phyloP scores from a whole-genome alignment of 2,329 filamentous ascomycete species.

The Magnaporthiopsis rhizophila region DNA sequence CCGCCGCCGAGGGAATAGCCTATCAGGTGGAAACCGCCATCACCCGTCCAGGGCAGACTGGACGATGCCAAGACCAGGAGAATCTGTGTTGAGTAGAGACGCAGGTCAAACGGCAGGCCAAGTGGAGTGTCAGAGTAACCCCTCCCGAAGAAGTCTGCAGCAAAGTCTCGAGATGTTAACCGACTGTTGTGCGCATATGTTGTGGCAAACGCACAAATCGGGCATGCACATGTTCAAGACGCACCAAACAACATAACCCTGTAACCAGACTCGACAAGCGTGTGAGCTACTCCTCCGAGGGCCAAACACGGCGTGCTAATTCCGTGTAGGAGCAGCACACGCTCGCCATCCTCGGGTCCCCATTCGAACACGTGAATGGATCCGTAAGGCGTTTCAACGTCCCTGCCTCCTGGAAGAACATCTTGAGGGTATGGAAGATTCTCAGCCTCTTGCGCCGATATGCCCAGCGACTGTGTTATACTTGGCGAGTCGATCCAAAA shows the following conservation, averaged over 20 bases:
- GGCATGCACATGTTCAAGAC: constrained; percentile 1
- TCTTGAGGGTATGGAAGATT: constrained; percentile 59
- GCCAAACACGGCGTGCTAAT: constrained; percentile 72
- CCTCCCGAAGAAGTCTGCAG: constrained; percentile 63
- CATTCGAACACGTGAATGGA: constrained; percentile 70
- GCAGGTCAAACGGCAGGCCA: constrained; percentile 50
- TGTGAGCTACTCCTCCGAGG: constrained; percentile 56
- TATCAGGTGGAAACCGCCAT: constrained; percentile 57
- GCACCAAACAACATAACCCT: constrained; percentile 71
- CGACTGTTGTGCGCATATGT: background rate
- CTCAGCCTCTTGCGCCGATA: constrained; percentile 28
- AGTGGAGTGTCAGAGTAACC: constrained; percentile 67
- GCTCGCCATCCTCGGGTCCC: constrained; percentile 63
- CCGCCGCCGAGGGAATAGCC: constrained; percentile 79
- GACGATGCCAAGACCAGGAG: constrained; percentile 59
- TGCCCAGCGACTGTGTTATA: constrained; percentile 28
- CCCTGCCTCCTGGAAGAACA: constrained; percentile 58
- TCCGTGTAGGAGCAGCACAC: constrained; percentile 70
- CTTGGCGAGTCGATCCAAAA: constrained; percentile 29
- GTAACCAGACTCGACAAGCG: constrained; percentile 50
- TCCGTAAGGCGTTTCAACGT: constrained; percentile 64
- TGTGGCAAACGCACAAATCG: no score
- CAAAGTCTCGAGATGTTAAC: background rate
- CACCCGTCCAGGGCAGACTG: constrained; percentile 43
- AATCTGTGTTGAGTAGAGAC: constrained; percentile 59